A percentile compares a stretch with the other conserved stretches of the same genome.
phyloP scores from a whole-genome alignment of 805 yeast genomes.

The Cyberlindnera mycetangii region DNA sequence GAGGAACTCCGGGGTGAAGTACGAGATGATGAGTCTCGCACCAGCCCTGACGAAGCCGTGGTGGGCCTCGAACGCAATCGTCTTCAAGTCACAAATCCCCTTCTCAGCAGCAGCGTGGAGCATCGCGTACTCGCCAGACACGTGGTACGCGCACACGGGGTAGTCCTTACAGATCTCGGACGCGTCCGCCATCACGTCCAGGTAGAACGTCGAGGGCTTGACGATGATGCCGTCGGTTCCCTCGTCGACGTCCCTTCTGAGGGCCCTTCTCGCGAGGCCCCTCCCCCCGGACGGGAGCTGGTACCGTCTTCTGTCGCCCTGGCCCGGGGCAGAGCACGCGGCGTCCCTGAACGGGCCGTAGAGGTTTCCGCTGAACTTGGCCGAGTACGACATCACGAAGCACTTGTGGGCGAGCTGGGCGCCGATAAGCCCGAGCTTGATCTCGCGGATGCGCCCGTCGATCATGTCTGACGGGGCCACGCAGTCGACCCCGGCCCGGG shows the following conservation, averaged over 20 bases:
- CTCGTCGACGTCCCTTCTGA: slow-evolving; percentile 79
- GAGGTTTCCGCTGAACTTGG: slow-evolving; percentile 85
- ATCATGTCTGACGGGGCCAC: slow-evolving; percentile 98
- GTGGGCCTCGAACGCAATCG: slow-evolving; percentile 79
- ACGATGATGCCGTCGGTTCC: slow-evolving; percentile 96
- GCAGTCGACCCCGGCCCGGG: slow-evolving; percentile 91
- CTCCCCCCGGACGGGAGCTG: slow-evolving; percentile 92
- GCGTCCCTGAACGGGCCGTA: slow-evolving; percentile 99
- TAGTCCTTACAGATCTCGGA: slow-evolving; percentile 74
- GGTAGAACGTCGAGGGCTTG: slow-evolving; percentile 93
- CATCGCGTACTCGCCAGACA: slow-evolving; percentile 97
- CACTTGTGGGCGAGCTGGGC: slow-evolving; percentile 84
- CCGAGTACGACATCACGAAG: slow-evolving; percentile 89
- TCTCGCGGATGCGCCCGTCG: slow-evolving; percentile 89
- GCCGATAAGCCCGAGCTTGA: slow-evolving; percentile 77
- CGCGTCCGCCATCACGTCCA: slow-evolving; percentile 90
- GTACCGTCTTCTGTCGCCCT: slow-evolving; percentile 89
- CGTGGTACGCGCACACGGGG: slow-evolving; percentile 95
- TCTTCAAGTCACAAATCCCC: slow-evolving; percentile 82
- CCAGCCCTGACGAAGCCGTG: slow-evolving; percentile 94
- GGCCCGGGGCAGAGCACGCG: slow-evolving; percentile 85
- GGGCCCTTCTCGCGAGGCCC: slow-evolving; percentile 91
- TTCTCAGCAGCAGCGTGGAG: slow-evolving; percentile 97
- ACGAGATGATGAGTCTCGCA: slow-evolving; percentile 85
- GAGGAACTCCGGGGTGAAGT: slow-evolving; percentile 92